Percentiles rank a stretch among this genome's conserved stretches.
Evolutionary conservation across 2,329 filamentous ascomycete species (phyloP).

Genomic region (Lasiodiplodia gonubiensis): DNA sequence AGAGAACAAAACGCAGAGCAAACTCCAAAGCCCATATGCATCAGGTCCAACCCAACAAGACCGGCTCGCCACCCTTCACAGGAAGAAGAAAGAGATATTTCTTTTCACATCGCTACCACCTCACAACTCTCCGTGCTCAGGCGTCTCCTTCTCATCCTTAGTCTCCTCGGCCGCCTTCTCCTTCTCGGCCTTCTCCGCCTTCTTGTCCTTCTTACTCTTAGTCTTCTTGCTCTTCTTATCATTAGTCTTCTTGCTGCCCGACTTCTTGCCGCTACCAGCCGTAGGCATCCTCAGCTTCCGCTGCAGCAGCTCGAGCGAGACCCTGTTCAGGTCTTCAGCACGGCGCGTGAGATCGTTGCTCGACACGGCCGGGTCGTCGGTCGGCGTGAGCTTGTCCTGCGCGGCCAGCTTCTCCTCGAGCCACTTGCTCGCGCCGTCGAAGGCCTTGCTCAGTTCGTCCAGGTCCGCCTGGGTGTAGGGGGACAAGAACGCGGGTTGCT

Average conservation of each 20-base stretch:
- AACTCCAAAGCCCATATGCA: constrained; percentile 13
- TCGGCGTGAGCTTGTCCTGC: constrained; percentile 72
- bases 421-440: constrained; percentile 72
- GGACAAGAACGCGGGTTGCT: constrained; percentile 66
- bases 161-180: constrained; percentile 28
- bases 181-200: constrained; percentile 27
- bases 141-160: constrained; percentile 4
- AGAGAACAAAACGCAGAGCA: neutral
- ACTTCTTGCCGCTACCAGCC: constrained; percentile 39
- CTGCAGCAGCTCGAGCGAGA: constrained; percentile 71
- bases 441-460: constrained; percentile 65
- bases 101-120: neutral
- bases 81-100: neutral
- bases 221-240: constrained; percentile 47
- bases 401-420: constrained; percentile 71
- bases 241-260: constrained; percentile 34
- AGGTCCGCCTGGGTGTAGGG: constrained; percentile 79
- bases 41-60: neutral
- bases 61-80: neutral
- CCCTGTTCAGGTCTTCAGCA: constrained; percentile 73
- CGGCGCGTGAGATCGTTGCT: constrained; percentile 73
- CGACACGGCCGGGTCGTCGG: constrained; percentile 76
- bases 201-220: constrained; percentile 31
- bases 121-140: constrained; percentile 30
- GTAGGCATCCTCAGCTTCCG: constrained; percentile 62